Conservation (phyloP, 306 rosid genomes). For the Parietaria judaica region DNA sequence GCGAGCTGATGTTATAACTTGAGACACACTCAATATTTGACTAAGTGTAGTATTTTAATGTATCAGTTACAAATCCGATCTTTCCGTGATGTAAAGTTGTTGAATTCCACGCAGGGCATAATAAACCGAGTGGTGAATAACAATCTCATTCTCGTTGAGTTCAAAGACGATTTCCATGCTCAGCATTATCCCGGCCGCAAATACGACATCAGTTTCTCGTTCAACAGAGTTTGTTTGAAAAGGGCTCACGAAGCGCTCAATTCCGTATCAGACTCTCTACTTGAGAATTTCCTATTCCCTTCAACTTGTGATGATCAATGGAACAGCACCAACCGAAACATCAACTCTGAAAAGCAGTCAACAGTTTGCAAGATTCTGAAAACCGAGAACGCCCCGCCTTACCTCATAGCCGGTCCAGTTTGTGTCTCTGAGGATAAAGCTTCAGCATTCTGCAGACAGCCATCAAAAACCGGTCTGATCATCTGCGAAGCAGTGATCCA, state of each 20-base stretch:
- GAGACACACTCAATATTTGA: background rate
- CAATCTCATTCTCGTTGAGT: slow-evolving; percentile 19
- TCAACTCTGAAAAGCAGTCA: background rate
- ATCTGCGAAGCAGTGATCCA: slow-evolving; percentile 21
- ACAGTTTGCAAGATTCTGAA: slow-evolving; percentile 10
- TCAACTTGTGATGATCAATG: too few species aligned
- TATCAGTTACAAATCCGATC: too few species aligned
- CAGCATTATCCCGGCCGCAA: slow-evolving; percentile 1
- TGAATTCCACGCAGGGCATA: slow-evolving; percentile 19
- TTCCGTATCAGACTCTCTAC: slow-evolving; percentile 16
- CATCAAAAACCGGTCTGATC: slow-evolving; percentile 16
- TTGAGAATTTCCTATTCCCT: slow-evolving; percentile 26
- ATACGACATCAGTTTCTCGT: slow-evolving; percentile 31
- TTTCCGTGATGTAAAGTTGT: background rate
- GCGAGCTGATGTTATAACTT: too few species aligned
- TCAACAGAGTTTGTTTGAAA: slow-evolving; percentile 32
- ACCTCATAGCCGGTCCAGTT: slow-evolving; percentile 19
- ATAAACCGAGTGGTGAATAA: slow-evolving; percentile 11
- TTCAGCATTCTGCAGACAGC: background rate
- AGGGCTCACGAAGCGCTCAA: slow-evolving; percentile 32
- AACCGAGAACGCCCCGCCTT: slow-evolving; percentile 25
- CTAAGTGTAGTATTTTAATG: background rate
- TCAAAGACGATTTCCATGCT: slow-evolving; percentile 12
- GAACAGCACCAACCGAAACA: too few species aligned
- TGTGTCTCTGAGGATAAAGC: slow-evolving; percentile 8